phyloP scores from a whole-genome alignment of 345 rosid species.

The Eucalyptus caleyi region DNA sequence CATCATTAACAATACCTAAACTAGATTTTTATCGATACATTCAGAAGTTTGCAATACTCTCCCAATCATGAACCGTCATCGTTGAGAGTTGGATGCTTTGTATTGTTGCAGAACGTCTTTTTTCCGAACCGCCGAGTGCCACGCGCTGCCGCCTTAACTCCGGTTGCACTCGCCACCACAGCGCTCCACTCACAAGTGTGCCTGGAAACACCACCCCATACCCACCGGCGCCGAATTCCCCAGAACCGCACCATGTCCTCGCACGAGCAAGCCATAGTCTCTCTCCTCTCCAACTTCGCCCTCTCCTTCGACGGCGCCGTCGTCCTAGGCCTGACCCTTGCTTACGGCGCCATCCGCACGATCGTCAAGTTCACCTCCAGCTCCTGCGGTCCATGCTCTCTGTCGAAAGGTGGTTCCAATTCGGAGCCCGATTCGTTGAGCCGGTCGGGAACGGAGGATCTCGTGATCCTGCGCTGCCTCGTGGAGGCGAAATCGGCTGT shows the following conservation, averaged over 20 bases:
- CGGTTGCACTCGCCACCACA: background rate
- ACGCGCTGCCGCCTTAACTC: background rate
- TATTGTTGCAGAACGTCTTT: background rate
- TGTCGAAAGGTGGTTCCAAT: no score
- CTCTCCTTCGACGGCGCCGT: constrained; percentile 85
- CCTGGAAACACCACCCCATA: background rate
- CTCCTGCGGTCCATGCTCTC: no score
- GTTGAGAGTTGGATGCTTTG: background rate
- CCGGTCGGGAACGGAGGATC: constrained; percentile 7
- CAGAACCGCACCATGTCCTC: constrained; percentile 35
- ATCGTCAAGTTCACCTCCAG: no score
- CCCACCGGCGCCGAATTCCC: background rate
- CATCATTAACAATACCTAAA: background rate
- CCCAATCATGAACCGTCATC: background rate
- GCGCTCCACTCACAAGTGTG: background rate
- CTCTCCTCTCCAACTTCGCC: constrained; percentile 42
- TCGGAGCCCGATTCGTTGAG: background rate
- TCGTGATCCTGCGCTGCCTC: constrained; percentile 45
- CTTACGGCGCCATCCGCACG: constrained; percentile 29
- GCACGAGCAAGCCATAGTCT: constrained; percentile 47
- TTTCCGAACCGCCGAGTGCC: background rate
- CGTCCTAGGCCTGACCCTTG: constrained; percentile 60
- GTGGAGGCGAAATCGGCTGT: constrained; percentile 36
- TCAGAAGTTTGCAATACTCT: background rate
- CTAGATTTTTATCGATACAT: background rate